Conservation (phyloP, 257 asterid genomes). For the Thymus mandschuricus region DNA sequence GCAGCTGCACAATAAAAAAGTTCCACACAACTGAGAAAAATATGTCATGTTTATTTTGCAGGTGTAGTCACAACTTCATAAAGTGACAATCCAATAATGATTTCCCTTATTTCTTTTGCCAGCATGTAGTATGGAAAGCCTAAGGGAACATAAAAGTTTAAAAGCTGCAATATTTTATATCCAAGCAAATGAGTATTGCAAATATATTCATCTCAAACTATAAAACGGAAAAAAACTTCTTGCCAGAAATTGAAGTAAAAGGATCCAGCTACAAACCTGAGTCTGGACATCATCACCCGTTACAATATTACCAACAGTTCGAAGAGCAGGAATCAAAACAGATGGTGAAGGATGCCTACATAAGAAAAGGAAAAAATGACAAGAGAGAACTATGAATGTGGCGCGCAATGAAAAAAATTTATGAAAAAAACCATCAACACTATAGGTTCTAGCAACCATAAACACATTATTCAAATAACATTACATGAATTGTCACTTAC, state of each 20-base stretch:
- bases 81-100: background rate
- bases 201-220: background rate
- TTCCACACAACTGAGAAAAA: background rate
- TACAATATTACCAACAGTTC: conserved; percentile 85
- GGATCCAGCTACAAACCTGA: conserved; percentile 56
- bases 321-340: conserved; percentile 86
- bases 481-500: conserved; percentile 45
- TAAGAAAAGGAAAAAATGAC: background rate
- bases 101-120: background rate
- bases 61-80: background rate
- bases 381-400: background rate
- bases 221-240: background rate
- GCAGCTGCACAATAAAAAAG: background rate
- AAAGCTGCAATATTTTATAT: background rate
- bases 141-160: background rate
- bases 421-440: no score
- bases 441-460: background rate
- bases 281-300: conserved; percentile 89
- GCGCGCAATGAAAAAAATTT: background rate
- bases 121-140: background rate
- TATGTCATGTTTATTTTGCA: background rate
- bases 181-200: background rate
- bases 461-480: background rate
- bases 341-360: conserved; percentile 82
- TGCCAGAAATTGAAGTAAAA: background rate